These are phyloP conservation scores for Aspergillus carbonarius DNA, from an alignment of 2,329 filamentous ascomycete genomes.

Conservation along the genomic window DNA sequence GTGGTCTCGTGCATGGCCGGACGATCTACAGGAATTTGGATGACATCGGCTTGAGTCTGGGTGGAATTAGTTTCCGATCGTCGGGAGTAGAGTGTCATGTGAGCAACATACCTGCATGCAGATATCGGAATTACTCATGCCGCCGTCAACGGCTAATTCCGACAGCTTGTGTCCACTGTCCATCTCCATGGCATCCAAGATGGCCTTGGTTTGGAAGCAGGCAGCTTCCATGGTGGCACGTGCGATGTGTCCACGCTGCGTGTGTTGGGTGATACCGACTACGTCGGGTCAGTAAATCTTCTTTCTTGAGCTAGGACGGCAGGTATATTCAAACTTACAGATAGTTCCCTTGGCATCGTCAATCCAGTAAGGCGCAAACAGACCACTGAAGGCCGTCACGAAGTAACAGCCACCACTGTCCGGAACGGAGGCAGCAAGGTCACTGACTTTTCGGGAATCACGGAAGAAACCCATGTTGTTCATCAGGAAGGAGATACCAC, in stretches of 20 bases:
- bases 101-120: constrained; percentile 69
- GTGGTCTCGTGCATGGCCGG: constrained; percentile 90
- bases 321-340: constrained; percentile 51
- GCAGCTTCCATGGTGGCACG: constrained; percentile 87
- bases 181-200: constrained; percentile 85
- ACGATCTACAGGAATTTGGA: constrained; percentile 77
- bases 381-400: constrained; percentile 85
- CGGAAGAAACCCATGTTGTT: constrained; percentile 65
- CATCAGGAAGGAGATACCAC: constrained; percentile 73
- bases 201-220: constrained; percentile 89
- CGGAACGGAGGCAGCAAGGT: constrained; percentile 62
- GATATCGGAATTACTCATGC: constrained; percentile 83
- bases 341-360: constrained; percentile 88
- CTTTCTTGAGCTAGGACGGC: background rate
- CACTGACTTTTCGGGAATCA: constrained; percentile 62
- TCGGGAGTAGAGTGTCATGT: background rate
- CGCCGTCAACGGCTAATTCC: constrained; percentile 79
- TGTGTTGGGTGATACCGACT: constrained; percentile 83
- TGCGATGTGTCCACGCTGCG: constrained; percentile 80
- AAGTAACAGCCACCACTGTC: constrained; percentile 84
- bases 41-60: constrained; percentile 80
- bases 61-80: constrained; percentile 13
- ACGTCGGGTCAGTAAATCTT: constrained; percentile 7
- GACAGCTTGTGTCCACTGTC: constrained; percentile 75
- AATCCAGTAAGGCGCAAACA: constrained; percentile 94